Evolutionary conservation across 2,329 filamentous ascomycete genomes (phyloP).

Genomic region (Fusarium sp.): DNA sequence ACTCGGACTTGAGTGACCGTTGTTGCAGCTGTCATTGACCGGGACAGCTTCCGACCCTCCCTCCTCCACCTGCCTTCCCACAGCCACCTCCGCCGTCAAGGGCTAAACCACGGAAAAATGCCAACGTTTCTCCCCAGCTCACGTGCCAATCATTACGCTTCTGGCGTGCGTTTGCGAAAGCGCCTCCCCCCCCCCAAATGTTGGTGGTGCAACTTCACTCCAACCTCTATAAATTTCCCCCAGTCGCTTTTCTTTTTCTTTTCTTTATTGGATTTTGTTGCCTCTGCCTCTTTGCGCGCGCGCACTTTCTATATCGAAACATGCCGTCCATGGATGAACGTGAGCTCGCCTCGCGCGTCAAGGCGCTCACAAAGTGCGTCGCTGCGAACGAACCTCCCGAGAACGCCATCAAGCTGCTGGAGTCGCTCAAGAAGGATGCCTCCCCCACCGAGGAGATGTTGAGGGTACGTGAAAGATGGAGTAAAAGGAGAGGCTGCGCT

Average conservation of each 20-base stretch:
- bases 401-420: constrained; percentile 79
- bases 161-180: constrained; percentile 18
- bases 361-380: constrained; percentile 84
- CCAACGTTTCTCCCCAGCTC: constrained; percentile 7
- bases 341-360: constrained; percentile 81
- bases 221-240: constrained; percentile 7
- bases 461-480: constrained; percentile 66
- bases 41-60: constrained; percentile 1
- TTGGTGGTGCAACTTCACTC: constrained; percentile 27
- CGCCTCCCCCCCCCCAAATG: constrained; percentile 14
- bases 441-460: constrained; percentile 90
- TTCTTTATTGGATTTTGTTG: not conserved
- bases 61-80: not conserved
- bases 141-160: constrained; percentile 32
- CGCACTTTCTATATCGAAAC: not conserved
- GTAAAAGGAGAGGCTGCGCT: not conserved
- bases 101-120: constrained; percentile 32
- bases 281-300: not conserved
- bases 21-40: constrained; percentile 4
- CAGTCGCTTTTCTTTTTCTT: not conserved
- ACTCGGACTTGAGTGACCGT: not conserved
- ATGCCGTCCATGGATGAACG: constrained; percentile 76
- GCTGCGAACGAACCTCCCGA: constrained; percentile 78
- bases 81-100: not conserved
- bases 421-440: constrained; percentile 82